These are phyloP conservation scores for Metarhizium album DNA, from an alignment of 2,329 filamentous ascomycete species.

Conservation along the genomic window DNA sequence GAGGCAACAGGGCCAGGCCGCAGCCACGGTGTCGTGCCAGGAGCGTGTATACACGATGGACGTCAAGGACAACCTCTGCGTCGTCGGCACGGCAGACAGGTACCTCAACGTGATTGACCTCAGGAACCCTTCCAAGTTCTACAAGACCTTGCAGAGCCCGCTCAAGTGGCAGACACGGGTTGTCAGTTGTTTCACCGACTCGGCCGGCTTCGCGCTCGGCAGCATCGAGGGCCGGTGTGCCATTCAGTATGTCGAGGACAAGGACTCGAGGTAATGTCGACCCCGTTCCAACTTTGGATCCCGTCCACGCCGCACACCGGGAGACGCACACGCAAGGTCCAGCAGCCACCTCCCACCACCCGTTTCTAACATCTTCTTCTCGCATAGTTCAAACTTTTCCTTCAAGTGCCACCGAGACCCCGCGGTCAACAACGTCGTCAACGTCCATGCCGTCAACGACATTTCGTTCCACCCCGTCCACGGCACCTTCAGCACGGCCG, in stretches of 20 bases:
- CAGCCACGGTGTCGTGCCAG: constrained; percentile 55
- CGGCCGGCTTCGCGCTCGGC: constrained; percentile 84
- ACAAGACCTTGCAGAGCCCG: constrained; percentile 92
- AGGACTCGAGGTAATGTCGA: constrained; percentile 72
- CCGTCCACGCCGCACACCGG: too few relatives aligned
- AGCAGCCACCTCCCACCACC: too few relatives aligned
- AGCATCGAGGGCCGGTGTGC: constrained; percentile 96
- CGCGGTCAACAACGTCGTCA: constrained; percentile 63
- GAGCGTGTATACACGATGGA: constrained; percentile 89
- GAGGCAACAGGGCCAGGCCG: constrained; percentile 48
- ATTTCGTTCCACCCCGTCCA: constrained; percentile 96
- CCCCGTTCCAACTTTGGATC: too few relatives aligned
- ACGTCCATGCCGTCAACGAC: constrained; percentile 90
- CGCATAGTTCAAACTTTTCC: constrained; percentile 73
- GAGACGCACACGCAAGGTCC: too few relatives aligned
- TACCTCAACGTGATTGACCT: constrained; percentile 95
- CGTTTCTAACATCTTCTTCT: background rate
- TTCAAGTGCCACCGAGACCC: constrained; percentile 97
- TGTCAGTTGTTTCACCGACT: constrained; percentile 89
- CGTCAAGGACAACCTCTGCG: constrained; percentile 75
- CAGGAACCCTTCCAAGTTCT: constrained; percentile 77
- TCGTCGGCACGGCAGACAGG: constrained; percentile 85
- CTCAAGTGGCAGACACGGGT: constrained; percentile 97
- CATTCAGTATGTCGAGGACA: constrained; percentile 97
- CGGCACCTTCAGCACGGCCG: constrained; percentile 96